Conservation (phyloP, 1,284 basidiomycete genomes). For the Lignosus rhinocerotis region DNA sequence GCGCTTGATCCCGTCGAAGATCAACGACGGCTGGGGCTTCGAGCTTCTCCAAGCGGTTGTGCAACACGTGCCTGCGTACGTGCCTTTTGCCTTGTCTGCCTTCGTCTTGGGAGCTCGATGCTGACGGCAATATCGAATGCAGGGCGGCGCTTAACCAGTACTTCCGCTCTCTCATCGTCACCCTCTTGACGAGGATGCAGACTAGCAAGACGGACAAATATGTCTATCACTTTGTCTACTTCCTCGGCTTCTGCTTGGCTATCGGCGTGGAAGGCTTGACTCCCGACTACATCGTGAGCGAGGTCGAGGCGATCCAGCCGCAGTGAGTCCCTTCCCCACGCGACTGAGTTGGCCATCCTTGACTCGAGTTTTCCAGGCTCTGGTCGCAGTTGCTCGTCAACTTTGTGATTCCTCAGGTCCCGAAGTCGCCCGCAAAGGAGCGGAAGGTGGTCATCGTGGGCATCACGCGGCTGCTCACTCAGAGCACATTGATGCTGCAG, state of each 20-base stretch:
- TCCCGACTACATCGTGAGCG: slow-evolving; percentile 77
- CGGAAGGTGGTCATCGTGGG: slow-evolving; percentile 88
- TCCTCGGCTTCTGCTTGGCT: slow-evolving; percentile 77
- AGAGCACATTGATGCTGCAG: slow-evolving; percentile 68
- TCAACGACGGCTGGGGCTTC: slow-evolving; percentile 91
- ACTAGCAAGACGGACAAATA: slow-evolving; percentile 90
- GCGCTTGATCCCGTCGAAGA: slow-evolving; percentile 81
- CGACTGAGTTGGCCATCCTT: background rate
- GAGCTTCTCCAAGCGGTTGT: slow-evolving; percentile 86
- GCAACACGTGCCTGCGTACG: slow-evolving; percentile 73
- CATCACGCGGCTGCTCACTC: slow-evolving; percentile 76
- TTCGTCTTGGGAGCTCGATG: slow-evolving; percentile 1
- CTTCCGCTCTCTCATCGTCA: slow-evolving; percentile 78
- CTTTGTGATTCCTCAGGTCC: slow-evolving; percentile 81
- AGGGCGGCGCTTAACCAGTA: slow-evolving; percentile 74
- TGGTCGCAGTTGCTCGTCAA: slow-evolving; percentile 83
- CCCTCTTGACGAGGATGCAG: slow-evolving; percentile 85
- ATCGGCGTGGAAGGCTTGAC: slow-evolving; percentile 71
- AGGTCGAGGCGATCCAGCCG: slow-evolving; percentile 84
- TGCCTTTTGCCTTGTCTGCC: slow-evolving; percentile 24
- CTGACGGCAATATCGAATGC: slow-evolving; percentile 2
- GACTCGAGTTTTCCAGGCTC: slow-evolving; percentile 49
- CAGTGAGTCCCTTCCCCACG: slow-evolving; percentile 53
- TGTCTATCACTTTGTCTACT: slow-evolving; percentile 81
- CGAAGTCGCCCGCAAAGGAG: slow-evolving; percentile 80